phyloP scores from a whole-genome alignment of 768 basidiomycete genomes.

The Cyathus striatus region DNA sequence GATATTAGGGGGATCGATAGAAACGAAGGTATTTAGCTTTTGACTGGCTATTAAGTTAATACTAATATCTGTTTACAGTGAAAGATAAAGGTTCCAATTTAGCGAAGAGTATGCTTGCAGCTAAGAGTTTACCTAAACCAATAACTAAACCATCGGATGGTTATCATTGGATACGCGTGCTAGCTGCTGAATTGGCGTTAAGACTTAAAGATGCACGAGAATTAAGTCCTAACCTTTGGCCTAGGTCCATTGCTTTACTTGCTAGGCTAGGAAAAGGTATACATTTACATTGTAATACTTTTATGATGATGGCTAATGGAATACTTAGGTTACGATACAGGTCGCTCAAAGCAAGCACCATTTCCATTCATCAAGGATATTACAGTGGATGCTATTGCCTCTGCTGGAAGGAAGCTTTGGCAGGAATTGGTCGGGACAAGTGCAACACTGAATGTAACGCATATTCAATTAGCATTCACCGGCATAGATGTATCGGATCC shows the following conservation, averaged over 20 bases:
- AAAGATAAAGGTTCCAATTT: conserved; percentile 70
- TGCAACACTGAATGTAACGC: conserved; percentile 60
- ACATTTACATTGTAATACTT: background rate
- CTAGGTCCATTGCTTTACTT: conserved; percentile 83
- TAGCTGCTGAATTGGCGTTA: conserved; percentile 86
- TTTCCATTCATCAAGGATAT: conserved; percentile 81
- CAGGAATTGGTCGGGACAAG: conserved; percentile 71
- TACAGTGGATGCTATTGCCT: conserved; percentile 70
- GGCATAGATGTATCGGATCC: conserved; percentile 70
- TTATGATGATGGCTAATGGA: conserved; percentile 2
- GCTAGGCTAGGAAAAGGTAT: conserved; percentile 54
- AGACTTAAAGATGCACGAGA: conserved; percentile 81
- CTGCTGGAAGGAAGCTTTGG: conserved; percentile 79
- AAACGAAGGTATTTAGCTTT: conserved; percentile 59
- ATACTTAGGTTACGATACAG: conserved; percentile 53
- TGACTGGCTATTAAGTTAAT: background rate
- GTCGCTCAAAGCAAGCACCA: conserved; percentile 76
- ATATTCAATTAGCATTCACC: conserved; percentile 68
- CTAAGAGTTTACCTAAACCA: conserved; percentile 87
- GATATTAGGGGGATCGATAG: conserved; percentile 74
- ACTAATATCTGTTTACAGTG: conserved; percentile 40
- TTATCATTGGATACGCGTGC: conserved; percentile 85
- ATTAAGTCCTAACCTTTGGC: conserved; percentile 75
- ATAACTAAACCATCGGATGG: conserved; percentile 74
- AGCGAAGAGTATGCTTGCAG: conserved; percentile 91